These are phyloP conservation scores for Actinidia chinensis DNA, from an alignment of 179 eudicot genomes.

Conservation along the genomic window DNA sequence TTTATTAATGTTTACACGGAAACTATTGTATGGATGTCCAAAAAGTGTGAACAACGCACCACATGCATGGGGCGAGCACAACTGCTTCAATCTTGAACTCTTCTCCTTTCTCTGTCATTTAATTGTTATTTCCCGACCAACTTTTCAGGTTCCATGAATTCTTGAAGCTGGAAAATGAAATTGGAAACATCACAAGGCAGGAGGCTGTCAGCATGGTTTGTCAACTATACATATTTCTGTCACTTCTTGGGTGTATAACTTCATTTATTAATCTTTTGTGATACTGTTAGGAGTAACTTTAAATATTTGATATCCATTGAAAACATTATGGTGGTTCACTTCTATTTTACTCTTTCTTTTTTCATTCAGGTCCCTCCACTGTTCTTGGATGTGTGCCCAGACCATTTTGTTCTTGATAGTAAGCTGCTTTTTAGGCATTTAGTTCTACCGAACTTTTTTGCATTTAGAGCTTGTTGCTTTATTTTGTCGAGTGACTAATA, in stretches of 20 bases:
- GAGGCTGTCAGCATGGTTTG: conserved; percentile 99
- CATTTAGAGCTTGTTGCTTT: not conserved
- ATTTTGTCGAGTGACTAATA: not conserved
- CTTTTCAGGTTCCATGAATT: conserved; percentile 91
- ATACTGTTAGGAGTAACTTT: too few relatives aligned
- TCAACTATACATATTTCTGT: conserved; percentile 19
- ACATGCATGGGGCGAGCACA: not conserved
- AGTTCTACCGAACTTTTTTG: not conserved
- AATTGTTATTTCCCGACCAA: conserved; percentile 12
- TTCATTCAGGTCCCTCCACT: conserved; percentile 84
- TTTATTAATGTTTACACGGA: not conserved
- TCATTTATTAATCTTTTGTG: not conserved
- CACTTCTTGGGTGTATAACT: not conserved
- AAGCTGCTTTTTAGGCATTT: conserved; percentile 35
- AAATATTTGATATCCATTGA: conserved; percentile 2
- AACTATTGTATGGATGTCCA: not conserved
- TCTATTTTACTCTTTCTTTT: not conserved
- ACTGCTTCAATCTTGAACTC: not conserved
- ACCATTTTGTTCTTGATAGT: conserved; percentile 94
- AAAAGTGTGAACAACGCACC: not conserved
- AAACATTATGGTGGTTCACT: not conserved
- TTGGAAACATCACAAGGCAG: conserved; percentile 96
- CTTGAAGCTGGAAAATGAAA: conserved; percentile 90
- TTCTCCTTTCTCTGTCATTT: not conserved
- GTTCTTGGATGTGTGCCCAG: conserved; percentile 82